Evolutionary conservation across 106 monocot genomes (phyloP).

Genomic region (Gastrodia elata): DNA sequence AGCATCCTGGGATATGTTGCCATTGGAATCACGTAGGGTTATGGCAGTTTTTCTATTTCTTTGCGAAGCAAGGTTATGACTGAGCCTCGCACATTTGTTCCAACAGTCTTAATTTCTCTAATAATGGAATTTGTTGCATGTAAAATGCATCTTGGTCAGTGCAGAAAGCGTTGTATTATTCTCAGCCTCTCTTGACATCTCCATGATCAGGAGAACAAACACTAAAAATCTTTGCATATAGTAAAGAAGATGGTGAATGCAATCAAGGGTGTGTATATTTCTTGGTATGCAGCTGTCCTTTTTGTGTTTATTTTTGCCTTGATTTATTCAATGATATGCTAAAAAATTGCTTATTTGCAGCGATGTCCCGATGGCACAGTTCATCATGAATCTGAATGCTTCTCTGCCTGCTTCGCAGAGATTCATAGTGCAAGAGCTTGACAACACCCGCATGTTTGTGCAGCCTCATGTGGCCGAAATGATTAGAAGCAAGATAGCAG

Average conservation of each 20-base stretch:
- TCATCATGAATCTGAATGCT: slow-evolving; percentile 72
- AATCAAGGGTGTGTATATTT: slow-evolving; percentile 85
- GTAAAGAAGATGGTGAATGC: slow-evolving; percentile 98
- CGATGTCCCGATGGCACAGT: slow-evolving; percentile 94
- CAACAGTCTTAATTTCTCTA: too few relatives aligned
- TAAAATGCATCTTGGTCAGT: too few relatives aligned
- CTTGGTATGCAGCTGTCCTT: slow-evolving; percentile 42
- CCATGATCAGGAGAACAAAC: too few relatives aligned
- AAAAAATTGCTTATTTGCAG: slow-evolving; percentile 29
- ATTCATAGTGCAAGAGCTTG: slow-evolving; percentile 75
- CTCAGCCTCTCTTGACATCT: too few relatives aligned
- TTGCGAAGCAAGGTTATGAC: too few relatives aligned
- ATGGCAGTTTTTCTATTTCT: too few relatives aligned
- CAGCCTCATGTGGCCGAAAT: slow-evolving; percentile 70
- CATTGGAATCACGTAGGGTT: too few relatives aligned
- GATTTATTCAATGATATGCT: neutral
- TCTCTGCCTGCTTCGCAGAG: slow-evolving; percentile 70
- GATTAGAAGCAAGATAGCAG: slow-evolving; percentile 65
- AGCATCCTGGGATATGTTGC: too few relatives aligned
- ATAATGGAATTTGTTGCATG: too few relatives aligned
- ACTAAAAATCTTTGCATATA: too few relatives aligned
- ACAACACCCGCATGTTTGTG: slow-evolving; percentile 82
- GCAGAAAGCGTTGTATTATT: too few relatives aligned
- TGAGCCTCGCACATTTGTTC: too few relatives aligned
- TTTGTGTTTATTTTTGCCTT: neutral